These are phyloP conservation scores for Vitis labrusca DNA, from an alignment of 164 flowering plant species.

Conservation along the genomic window DNA sequence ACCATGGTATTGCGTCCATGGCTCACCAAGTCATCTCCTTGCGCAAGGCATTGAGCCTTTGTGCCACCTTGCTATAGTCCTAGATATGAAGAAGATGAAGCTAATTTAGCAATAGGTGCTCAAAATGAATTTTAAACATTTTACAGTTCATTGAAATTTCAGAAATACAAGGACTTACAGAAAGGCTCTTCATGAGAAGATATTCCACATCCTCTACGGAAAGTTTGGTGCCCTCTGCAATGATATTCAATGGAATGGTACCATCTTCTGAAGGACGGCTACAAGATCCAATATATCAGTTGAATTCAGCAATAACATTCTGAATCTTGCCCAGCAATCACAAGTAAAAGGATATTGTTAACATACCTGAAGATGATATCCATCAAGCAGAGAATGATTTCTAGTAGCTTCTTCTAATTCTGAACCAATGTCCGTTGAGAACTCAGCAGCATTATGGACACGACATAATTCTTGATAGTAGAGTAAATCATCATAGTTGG, in stretches of 20 bases:
- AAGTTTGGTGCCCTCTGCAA: too few species aligned
- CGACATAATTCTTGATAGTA: constrained; percentile 84
- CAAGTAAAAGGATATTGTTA: too few species aligned
- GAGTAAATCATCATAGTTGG: constrained; percentile 82
- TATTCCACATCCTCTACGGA: too few species aligned
- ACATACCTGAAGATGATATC: too few species aligned
- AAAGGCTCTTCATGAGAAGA: constrained; percentile 93
- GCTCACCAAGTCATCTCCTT: too few species aligned
- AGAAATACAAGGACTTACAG: constrained; percentile 55
- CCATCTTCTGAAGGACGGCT: too few species aligned
- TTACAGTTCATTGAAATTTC: not conserved
- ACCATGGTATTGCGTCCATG: too few species aligned
- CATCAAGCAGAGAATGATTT: constrained; percentile 91
- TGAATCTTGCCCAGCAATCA: too few species aligned
- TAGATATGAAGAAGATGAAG: not conserved
- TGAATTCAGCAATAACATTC: too few species aligned
- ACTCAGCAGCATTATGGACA: constrained; percentile 78
- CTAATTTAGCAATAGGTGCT: not conserved
- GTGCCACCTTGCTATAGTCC: too few species aligned
- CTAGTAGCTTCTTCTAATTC: constrained; percentile 83
- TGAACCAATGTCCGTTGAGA: constrained; percentile 87
- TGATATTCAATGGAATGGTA: constrained; percentile 35
- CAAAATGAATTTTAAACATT: not conserved
- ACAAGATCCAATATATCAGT: too few species aligned
- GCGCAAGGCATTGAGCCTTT: too few species aligned